Evolutionary conservation across 352 stramenopile genomes (phyloP), one percentile per base, ranked within the genome.

Genomic region (Pythium dissotocum): DNA sequence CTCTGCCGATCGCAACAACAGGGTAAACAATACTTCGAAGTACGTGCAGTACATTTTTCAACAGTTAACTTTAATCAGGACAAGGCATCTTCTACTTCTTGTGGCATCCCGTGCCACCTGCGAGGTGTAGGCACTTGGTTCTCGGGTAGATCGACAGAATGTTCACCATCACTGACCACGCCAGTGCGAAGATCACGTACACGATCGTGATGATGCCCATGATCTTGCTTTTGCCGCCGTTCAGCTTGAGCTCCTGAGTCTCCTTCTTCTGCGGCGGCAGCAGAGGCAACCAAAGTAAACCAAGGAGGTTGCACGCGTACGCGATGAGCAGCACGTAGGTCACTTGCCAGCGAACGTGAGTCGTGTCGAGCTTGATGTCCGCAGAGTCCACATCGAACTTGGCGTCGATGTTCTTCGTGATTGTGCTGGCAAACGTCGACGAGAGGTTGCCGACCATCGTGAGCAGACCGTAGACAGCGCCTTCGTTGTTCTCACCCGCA

Each of bases 241-340:
- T 30, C 28, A 30, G 38, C 49, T 56, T 56, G 49, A 70, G 62
- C 33, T 60, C 42, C 49, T 55, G 56, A 9, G 46, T 63, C 51
- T 64, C 66, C 24, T 49, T 42, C 62, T 72, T 72, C 55, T 76
- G 70, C 21, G 35, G 40, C 14, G 70, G 70, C 32, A 76, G 18
- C 30, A 73, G 51, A 16, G 38, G 38, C 6, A 76, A 52, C 57
- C 55, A 70, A 2, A 59, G 14, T 2, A 76, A 38, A 13, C 30
- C 35, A 24, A 54, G 12, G 16, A 76, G 14, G 32, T 76, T 72
- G 9, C 52, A 28, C 14, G 44, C 46, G 51, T 61, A 69, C 30
- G 57, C 48, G 42, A 76, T 72, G 7, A 70, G 14, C 18, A 65
- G 36, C 38, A 52, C 54, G 51, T 51, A 70, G 10, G 70, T 58